Evolutionary conservation across 306 rosid species (phyloP).

Genomic region (Senna tora): DNA sequence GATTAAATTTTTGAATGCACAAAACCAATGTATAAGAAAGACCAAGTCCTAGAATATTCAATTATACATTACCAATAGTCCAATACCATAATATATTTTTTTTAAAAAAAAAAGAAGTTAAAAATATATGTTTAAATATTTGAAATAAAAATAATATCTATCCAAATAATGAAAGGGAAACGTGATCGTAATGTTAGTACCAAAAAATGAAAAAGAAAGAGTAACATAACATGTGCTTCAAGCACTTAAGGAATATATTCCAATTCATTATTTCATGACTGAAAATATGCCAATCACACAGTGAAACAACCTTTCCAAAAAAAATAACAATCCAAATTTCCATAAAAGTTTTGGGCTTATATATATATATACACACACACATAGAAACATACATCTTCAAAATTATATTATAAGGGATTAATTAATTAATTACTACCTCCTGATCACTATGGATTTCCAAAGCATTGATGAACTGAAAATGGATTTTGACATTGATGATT

Average conservation of each 20-base stretch:
- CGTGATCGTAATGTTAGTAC: not conserved
- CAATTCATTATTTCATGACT: not conserved
- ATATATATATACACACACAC: not conserved
- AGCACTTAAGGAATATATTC: slow-evolving; percentile 7
- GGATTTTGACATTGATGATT: slow-evolving; percentile 8
- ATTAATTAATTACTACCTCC: too few species aligned
- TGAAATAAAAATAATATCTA: too few species aligned
- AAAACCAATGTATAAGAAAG: too few species aligned
- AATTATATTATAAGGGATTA: not conserved
- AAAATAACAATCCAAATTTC: not conserved
- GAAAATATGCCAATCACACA: not conserved
- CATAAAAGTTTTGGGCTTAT: not conserved
- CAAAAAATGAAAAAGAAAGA: not conserved
- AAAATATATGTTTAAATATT: too few species aligned
- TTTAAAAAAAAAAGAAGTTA: too few species aligned
- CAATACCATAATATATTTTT: too few species aligned
- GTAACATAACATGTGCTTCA: not conserved
- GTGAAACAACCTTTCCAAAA: not conserved
- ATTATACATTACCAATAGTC: too few species aligned
- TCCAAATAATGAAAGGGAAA: not conserved
- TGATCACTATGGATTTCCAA: slow-evolving; percentile 6
- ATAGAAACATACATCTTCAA: not conserved
- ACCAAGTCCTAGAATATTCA: too few species aligned
- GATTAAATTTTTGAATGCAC: too few species aligned
- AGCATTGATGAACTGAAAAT: not conserved